These are phyloP conservation scores for Nothophytophthora sp. DNA, from an alignment of 352 stramenopile species.

Conservation along the genomic window DNA sequence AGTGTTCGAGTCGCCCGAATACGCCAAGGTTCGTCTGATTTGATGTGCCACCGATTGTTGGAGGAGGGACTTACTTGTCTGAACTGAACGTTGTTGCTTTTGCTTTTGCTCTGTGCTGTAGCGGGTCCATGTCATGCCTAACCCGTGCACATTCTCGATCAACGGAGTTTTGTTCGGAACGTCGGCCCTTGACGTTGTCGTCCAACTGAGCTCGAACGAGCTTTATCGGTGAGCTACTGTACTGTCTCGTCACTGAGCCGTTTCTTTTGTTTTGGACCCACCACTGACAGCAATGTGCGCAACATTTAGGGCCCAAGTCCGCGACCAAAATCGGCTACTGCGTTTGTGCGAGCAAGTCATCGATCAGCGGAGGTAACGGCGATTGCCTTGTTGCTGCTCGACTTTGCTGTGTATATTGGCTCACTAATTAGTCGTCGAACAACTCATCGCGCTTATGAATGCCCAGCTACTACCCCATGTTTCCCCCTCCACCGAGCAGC, in stretches of 20 bases:
- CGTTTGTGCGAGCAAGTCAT: slow-evolving; percentile 80
- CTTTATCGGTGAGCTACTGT: slow-evolving; percentile 46
- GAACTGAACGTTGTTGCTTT: background rate
- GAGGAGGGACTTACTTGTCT: background rate
- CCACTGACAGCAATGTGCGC: background rate
- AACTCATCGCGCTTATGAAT: background rate
- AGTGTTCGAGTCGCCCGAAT: slow-evolving; percentile 55
- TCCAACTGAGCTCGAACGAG: slow-evolving; percentile 85
- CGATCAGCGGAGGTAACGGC: slow-evolving; percentile 69
- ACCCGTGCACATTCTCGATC: slow-evolving; percentile 95
- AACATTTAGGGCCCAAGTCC: slow-evolving; percentile 40
- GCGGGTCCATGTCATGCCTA: slow-evolving; percentile 94
- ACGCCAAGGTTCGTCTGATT: slow-evolving; percentile 51
- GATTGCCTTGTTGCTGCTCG: background rate
- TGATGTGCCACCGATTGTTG: background rate
- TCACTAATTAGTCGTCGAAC: slow-evolving; percentile 3
- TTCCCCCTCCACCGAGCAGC: slow-evolving; percentile 59
- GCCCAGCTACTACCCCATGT: slow-evolving; percentile 76
- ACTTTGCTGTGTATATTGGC: background rate
- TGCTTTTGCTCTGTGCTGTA: slow-evolving; percentile 21
- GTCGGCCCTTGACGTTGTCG: slow-evolving; percentile 92
- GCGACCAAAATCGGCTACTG: slow-evolving; percentile 72
- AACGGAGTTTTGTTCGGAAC: slow-evolving; percentile 95
- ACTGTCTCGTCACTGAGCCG: background rate
- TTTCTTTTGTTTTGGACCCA: background rate